These are phyloP conservation scores for Cucumis melo DNA, from an alignment of 306 rosid genomes.

Conservation along the genomic window DNA sequence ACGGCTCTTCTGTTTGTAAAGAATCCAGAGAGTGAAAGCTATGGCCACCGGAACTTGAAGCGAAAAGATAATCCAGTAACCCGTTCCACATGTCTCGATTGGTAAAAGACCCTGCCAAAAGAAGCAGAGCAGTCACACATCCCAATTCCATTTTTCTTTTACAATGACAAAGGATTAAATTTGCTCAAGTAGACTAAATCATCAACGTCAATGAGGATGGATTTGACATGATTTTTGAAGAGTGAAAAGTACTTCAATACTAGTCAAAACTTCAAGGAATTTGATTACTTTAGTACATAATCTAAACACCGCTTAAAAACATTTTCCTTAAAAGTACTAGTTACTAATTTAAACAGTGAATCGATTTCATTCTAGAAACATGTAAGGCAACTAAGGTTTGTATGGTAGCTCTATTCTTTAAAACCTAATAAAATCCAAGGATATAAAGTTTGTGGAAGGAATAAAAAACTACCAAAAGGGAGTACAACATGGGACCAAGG, in stretches of 20 bases:
- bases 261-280: not conserved
- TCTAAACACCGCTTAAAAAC: not conserved
- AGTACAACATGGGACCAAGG: not conserved
- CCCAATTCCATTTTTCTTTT: not conserved
- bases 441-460: not conserved
- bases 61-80: slow-evolving; percentile 66
- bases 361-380: not conserved
- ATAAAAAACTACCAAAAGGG: not conserved
- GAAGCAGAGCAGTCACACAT: not conserved
- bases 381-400: not conserved
- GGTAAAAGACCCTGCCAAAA: slow-evolving; percentile 46
- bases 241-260: not conserved
- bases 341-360: not conserved
- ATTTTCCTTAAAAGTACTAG: not conserved
- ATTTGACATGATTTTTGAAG: not conserved
- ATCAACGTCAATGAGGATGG: not conserved
- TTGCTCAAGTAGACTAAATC: not conserved
- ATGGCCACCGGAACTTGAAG: slow-evolving; percentile 69
- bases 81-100: slow-evolving; percentile 64
- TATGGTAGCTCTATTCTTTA: not conserved
- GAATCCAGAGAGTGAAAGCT: slow-evolving; percentile 55
- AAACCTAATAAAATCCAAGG: not conserved
- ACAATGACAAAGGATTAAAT: not conserved
- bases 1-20: slow-evolving; percentile 30
- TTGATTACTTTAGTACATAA: not conserved